phyloP scores from a whole-genome alignment of 441 rosid species.

The Raphanus hybrid region DNA sequence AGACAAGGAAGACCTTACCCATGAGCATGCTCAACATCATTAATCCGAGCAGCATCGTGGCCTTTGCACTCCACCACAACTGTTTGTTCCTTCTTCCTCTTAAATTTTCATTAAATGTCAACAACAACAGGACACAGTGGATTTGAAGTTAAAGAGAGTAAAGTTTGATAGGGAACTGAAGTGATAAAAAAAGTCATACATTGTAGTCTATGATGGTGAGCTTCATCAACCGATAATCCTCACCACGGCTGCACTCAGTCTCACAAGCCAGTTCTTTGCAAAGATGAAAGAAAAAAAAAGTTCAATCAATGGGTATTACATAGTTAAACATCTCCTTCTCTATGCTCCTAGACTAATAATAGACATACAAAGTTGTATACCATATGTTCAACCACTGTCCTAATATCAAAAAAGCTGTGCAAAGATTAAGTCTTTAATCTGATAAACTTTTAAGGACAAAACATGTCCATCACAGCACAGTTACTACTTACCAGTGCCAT shows the following conservation, averaged over 20 bases:
- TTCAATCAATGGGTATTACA: too few relatives aligned
- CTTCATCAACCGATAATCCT: slow-evolving; percentile 87
- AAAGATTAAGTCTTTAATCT: slow-evolving; percentile 1
- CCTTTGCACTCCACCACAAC: slow-evolving; percentile 92
- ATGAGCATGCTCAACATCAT: slow-evolving; percentile 77
- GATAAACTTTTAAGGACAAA: background rate
- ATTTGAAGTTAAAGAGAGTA: background rate
- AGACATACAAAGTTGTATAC: background rate
- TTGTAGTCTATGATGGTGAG: slow-evolving; percentile 78
- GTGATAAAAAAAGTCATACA: slow-evolving; percentile 42
- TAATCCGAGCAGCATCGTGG: slow-evolving; percentile 92
- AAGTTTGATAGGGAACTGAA: background rate
- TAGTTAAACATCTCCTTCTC: background rate
- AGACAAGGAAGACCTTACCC: slow-evolving; percentile 58
- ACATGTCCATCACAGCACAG: background rate
- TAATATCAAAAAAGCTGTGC: background rate
- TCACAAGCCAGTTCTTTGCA: slow-evolving; percentile 78
- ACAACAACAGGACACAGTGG: background rate
- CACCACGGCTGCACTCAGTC: slow-evolving; percentile 95
- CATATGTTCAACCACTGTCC: background rate
- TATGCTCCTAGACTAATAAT: background rate
- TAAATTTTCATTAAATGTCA: background rate
- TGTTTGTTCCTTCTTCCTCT: slow-evolving; percentile 69
- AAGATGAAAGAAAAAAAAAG: background rate
- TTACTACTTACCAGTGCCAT: slow-evolving; percentile 67